Base-by-base conservation (phyloP, 2,329 filamentous ascomycete genomes). In the Whalleya microplaca region DNA sequence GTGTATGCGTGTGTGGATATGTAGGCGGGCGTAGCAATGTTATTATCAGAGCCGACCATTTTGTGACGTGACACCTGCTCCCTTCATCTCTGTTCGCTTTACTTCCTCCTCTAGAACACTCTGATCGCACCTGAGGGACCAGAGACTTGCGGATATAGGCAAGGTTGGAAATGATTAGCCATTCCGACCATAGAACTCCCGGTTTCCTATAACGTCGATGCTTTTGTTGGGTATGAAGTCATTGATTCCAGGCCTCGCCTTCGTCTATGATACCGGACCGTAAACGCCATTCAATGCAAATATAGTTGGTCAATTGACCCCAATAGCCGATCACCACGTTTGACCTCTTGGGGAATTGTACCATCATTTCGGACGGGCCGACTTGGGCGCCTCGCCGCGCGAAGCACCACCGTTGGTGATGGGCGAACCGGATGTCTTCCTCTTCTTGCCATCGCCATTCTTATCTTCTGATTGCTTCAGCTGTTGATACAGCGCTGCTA, bases 211-310 rank as follows among this genome's bases (percentile, higher is more conserved):
- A 70, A 71, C 52, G 54, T 64, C 45, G 67, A 71, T 70, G 66
- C 65, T 70, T 70, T 69, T 69, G 64, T 58, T 62, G 69, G 69
- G 69, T 71, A 71, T 72, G 69, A 66, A 52, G 65, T 66, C 61
- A 61, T 64, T 37, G 57, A 68, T 61, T 63, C 59, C 63, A 64
- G 58, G 60, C 63, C 63, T 58, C 53, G 58, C 65, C 62, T 60
- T 51, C 53, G 52, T 69, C 64, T 68, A 69, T 64, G 53, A 67
- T 70, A 64, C 63, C 53, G 43, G 46, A 63, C 67, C 66, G 49
- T 62, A 71, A n/a, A 71, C 69, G 66, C 69, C 69, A 53, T 61
- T 56, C 56, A 55, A 72, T 70, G 68, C 66, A 71, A 61, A 65
- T 64, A 66, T 56, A 27, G 23, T 63, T 45, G 45, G 54, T 45